Base-by-base conservation (phyloP, 495 filamentous ascomycete species). In the Choiromyces venosus region DNA sequence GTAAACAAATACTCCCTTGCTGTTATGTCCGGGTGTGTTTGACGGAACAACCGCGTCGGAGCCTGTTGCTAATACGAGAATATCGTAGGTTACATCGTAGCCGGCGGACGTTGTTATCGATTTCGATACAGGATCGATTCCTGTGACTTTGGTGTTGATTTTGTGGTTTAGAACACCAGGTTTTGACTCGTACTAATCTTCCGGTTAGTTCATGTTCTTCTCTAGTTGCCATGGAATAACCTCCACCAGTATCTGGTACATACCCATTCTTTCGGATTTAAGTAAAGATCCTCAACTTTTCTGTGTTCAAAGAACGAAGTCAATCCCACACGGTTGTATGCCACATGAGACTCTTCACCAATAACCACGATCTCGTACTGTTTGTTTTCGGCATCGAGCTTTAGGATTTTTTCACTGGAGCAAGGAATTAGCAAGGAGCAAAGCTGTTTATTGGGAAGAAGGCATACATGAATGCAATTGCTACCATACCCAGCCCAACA, bases 311-410 rank as follows among this genome's bases (percentile, higher is more conserved):
- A 98, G 84, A 93, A 98, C 52, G 89, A 91, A 9, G 93, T 97
- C 52, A 98, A 86, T n/a, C 94, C 94, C 33, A 98, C 94, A 67
- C 94, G 91, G 79, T 98, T 98, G 83, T 98, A 98, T 3, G 94
- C 94, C 73, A 97, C 83, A 83, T 98, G 91, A 1, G 91, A 84
- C 81, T 98, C 94, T 79, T 98, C 94, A 79, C 94, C 94, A 81
- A 98, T 92, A 42, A 97, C 94, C 12, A 94, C 85, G 65, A 98
- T 88, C 80, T 96, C 89, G 81, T 92, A 97, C 82, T 93, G 90
- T 40, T 89, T 86, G 73, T 88, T 82, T 76, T 91, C 89, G 0
- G 88, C 88, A 81, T 97, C 94, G 64, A 91, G 88, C 77, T 97
- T 97, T 80, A 97, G 86, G 38, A 97, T 82, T 83, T 97, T 97